Evolutionary conservation across 129 eudicot species (phyloP).

Genomic region (Heracleum sosnowskyi): DNA sequence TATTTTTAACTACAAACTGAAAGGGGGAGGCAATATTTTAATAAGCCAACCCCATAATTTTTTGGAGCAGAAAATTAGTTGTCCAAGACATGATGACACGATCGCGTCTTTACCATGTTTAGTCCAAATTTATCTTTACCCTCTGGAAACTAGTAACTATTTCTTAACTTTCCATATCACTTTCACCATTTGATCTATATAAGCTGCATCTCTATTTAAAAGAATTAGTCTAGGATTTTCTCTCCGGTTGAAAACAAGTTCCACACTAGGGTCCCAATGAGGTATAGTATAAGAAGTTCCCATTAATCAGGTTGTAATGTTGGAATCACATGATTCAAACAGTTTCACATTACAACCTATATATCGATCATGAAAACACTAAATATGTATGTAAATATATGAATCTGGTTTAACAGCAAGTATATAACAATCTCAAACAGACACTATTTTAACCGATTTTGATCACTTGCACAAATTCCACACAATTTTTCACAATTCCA

Average conservation of each 20-base stretch:
- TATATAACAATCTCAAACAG: no score
- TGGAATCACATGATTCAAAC: no score
- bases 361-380: no score
- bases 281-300: conserved; percentile 58
- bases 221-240: conserved; percentile 64
- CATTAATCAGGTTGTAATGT: no score
- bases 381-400: no score
- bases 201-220: conserved; percentile 7
- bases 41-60: conserved; percentile 9
- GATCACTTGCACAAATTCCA: no score
- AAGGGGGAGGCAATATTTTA: neutral
- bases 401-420: no score
- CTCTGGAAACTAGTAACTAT: neutral
- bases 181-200: neutral
- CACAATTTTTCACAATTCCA: no score
- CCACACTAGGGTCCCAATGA: conserved; percentile 91
- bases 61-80: neutral
- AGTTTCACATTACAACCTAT: no score
- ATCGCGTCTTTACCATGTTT: neutral
- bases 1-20: neutral
- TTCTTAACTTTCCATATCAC: neutral
- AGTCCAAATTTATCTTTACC: neutral
- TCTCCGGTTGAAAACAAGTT: conserved; percentile 87
- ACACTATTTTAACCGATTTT: no score
- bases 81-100: conserved; percentile 8